Evolutionary conservation across 2,329 filamentous ascomycete genomes (phyloP).

Genomic region (Uncinocarpus reesii): DNA sequence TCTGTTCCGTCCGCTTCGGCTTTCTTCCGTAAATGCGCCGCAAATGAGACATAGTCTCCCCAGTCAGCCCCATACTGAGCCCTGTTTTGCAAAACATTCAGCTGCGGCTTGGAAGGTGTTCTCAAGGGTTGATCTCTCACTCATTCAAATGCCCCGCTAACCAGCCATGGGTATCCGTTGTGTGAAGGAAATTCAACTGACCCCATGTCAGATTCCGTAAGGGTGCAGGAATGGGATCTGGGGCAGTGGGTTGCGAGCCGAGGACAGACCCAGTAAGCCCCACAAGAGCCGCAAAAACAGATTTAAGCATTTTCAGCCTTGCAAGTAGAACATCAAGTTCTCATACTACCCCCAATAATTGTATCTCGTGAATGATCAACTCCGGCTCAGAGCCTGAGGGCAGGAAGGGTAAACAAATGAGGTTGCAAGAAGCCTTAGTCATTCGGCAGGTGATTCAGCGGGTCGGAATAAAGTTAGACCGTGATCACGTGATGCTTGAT

Average conservation of each 20-base stretch:
- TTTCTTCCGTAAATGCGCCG: constrained; percentile 65
- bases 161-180: constrained; percentile 95
- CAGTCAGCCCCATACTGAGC: constrained; percentile 73
- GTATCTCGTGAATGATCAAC: neutral
- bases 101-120: neutral
- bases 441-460: too few relatives aligned
- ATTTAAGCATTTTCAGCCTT: constrained; percentile 13
- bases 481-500: too few relatives aligned
- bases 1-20: constrained; percentile 72
- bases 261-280: constrained; percentile 17
- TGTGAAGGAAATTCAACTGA: constrained; percentile 95
- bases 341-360: too few relatives aligned
- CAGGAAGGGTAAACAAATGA: neutral
- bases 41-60: constrained; percentile 95
- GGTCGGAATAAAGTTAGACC: too few relatives aligned
- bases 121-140: constrained; percentile 38
- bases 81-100: constrained; percentile 5
- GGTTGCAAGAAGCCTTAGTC: too few relatives aligned
- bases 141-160: constrained; percentile 87
- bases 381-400: neutral
- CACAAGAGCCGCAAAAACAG: constrained; percentile 13
- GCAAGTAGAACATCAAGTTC: neutral
- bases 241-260: constrained; percentile 67
- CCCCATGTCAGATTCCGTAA: constrained; percentile 80
- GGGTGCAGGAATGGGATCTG: constrained; percentile 65